These are phyloP conservation scores for Euphorbia schlechtendalii DNA, from an alignment of 441 rosid genomes.

Conservation along the genomic window DNA sequence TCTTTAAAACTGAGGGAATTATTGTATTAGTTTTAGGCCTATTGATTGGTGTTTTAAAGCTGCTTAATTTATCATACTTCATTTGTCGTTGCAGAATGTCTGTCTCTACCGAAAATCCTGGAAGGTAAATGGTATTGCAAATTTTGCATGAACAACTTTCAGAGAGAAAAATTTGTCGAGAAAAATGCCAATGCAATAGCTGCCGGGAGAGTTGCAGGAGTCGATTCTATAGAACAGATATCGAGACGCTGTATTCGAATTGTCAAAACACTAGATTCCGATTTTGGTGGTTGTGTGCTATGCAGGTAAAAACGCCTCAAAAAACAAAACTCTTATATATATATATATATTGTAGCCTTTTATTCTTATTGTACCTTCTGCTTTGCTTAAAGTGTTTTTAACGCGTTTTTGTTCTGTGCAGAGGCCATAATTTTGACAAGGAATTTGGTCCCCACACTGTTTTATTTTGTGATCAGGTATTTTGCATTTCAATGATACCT, in stretches of 20 bases:
- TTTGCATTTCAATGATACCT: conserved; percentile 13
- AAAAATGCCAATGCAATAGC: conserved; percentile 73
- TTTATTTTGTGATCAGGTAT: conserved; percentile 87
- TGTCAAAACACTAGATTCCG: conserved; percentile 51
- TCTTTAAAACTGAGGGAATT: too few species aligned
- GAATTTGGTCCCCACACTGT: conserved; percentile 74
- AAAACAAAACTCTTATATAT: too few species aligned
- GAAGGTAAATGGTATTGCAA: conserved; percentile 74
- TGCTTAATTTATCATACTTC: neutral
- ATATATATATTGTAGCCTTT: neutral
- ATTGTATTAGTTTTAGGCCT: too few species aligned
- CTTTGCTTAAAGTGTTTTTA: neutral
- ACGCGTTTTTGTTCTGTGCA: conserved; percentile 30
- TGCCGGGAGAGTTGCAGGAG: conserved; percentile 83
- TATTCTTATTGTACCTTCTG: neutral
- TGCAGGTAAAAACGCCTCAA: too few species aligned
- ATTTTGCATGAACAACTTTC: conserved; percentile 50
- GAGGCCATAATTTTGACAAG: conserved; percentile 61
- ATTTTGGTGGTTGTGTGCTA: conserved; percentile 70
- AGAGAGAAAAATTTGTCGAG: conserved; percentile 65
- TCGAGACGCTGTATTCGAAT: conserved; percentile 79
- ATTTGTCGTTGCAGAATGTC: conserved; percentile 43
- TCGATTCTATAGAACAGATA: conserved; percentile 82
- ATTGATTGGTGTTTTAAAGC: too few species aligned
- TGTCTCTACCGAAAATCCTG: conserved; percentile 45